These are phyloP conservation scores for Penicillium sumatraense DNA, from an alignment of 2,329 filamentous ascomycete genomes.

Conservation along the genomic window DNA sequence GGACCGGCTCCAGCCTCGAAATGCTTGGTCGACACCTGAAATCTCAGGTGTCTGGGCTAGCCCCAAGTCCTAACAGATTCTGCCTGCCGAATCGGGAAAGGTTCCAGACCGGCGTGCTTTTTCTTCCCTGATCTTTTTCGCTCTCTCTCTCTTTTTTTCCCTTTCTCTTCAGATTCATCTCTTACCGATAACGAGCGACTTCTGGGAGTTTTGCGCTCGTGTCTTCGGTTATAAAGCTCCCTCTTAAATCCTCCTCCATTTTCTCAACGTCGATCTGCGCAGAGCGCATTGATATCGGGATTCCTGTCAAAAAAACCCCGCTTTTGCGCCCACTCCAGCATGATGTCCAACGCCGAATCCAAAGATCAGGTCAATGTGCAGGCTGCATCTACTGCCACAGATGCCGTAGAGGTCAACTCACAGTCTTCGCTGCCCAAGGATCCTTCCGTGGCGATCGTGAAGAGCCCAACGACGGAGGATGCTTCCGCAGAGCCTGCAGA, in stretches of 20 bases:
- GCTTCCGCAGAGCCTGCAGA: constrained; percentile 36
- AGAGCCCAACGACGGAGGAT: constrained; percentile 10
- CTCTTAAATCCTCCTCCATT: constrained; percentile 7
- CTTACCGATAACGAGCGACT: constrained; percentile 54
- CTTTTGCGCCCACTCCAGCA: constrained; percentile 13
- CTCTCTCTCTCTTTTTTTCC: constrained; percentile 10
- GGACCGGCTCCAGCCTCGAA: neutral
- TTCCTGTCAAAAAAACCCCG: constrained; percentile 16
- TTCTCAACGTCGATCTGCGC: constrained; percentile 11
- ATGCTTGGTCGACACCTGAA: neutral
- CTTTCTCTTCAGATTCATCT: constrained; percentile 9
- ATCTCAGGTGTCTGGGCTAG: neutral
- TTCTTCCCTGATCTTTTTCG: constrained; percentile 13
- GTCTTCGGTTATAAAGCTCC: constrained; percentile 53
- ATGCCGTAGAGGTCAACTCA: neutral
- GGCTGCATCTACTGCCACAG: constrained; percentile 13
- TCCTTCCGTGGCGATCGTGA: constrained; percentile 20
- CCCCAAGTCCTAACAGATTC: constrained; percentile 15
- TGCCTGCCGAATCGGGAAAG: constrained; percentile 26
- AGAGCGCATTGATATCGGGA: neutral
- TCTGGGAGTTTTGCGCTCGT: constrained; percentile 63
- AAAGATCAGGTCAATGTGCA: constrained; percentile 32
- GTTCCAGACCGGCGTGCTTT: constrained; percentile 23
- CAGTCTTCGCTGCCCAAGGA: constrained; percentile 24
- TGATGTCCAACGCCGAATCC: constrained; percentile 34